Evolutionary conservation across 1,284 basidiomycete species (phyloP), one percentile per base, ranked within the genome.

Genomic region (Exobasidium rhododendri): DNA sequence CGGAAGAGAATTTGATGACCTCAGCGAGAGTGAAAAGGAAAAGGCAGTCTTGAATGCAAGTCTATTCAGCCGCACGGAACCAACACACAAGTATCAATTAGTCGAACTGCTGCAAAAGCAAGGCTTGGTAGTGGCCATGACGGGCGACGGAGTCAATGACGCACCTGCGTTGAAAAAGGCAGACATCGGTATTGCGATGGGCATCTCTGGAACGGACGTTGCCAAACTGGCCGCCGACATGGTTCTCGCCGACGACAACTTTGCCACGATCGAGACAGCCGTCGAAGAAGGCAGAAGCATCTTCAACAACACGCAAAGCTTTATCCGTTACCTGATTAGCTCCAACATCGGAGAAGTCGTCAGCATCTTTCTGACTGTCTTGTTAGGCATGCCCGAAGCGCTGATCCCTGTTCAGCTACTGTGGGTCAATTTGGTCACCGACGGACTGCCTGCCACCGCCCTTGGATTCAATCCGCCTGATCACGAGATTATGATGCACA

Each of bases 271-370:
- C 61, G 81, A 81, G 60, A 64, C 73, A 24, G 82, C 82, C 5
- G 80, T 83, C 31, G 81, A 94, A 93, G 94, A 97, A 82, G 94
- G 94, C 70, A 85, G 96, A 79, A 84, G 92, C 59, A 98, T 98
- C 79, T 98, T 97, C 82, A 97, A 97, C 83, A 97, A 97, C 82
- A 97, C 93, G 56, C 97, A 97, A 83, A 92, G 94, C 79, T 98
- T 98, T 80, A 94, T 94, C 81, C 88, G 92, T 63, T 82, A 85
- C 74, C 70, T 84, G 58, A 83, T 98, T 82, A 96, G 92, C 46
- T 94, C 91, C 63, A 98, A 97, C 83, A 97, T 97, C 78, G 94
- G 94, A 66, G 94, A 97, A 81, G 94, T 97, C 67, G 93, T 97
- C 78, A 91, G 86, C 77, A 98, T 98, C 82, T 98, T 98, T 85